Percentiles rank a stretch among this genome's conserved stretches.
These are phyloP conservation scores for Pueraria montana DNA, from an alignment of 306 rosid species.

Conservation along the genomic window DNA sequence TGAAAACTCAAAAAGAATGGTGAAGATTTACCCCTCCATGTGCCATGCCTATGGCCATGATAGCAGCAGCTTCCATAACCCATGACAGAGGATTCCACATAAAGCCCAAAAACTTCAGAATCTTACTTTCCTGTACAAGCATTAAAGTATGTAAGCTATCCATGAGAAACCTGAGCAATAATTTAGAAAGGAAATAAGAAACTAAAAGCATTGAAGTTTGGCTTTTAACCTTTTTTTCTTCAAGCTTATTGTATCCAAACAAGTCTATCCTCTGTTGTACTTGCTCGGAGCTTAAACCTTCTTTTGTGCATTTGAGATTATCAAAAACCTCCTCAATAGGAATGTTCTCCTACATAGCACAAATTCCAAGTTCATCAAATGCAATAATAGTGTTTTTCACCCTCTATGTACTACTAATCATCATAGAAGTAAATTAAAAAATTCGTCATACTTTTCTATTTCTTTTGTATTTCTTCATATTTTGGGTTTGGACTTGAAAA, in stretches of 20 bases:
- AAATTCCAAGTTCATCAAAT: constrained; percentile 46
- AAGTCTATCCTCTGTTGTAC: constrained; percentile 64
- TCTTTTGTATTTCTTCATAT: constrained; percentile 14
- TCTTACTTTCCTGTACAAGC: constrained; percentile 66
- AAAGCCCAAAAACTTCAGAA: constrained; percentile 77
- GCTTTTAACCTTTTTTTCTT: constrained; percentile 73
- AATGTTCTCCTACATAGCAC: constrained; percentile 67
- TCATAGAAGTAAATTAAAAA: neutral
- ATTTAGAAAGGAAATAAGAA: neutral
- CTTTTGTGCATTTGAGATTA: constrained; percentile 64
- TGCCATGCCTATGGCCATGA: constrained; percentile 78
- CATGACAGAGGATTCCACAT: constrained; percentile 93
- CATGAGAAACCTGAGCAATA: constrained; percentile 27
- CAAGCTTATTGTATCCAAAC: constrained; percentile 81
- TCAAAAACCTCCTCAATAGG: constrained; percentile 77
- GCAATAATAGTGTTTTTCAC: neutral
- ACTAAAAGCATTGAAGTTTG: constrained; percentile 23
- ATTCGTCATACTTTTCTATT: neutral
- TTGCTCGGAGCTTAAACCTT: constrained; percentile 68
- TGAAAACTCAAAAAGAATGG: neutral
- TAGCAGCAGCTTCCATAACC: constrained; percentile 93
- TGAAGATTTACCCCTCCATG: constrained; percentile 68
- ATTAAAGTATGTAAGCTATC: neutral
- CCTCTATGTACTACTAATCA: neutral
- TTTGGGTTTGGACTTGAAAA: neutral